Conservation (phyloP, 2,329 filamentous ascomycete species). For the Thermothelomyces thermophilus region DNA sequence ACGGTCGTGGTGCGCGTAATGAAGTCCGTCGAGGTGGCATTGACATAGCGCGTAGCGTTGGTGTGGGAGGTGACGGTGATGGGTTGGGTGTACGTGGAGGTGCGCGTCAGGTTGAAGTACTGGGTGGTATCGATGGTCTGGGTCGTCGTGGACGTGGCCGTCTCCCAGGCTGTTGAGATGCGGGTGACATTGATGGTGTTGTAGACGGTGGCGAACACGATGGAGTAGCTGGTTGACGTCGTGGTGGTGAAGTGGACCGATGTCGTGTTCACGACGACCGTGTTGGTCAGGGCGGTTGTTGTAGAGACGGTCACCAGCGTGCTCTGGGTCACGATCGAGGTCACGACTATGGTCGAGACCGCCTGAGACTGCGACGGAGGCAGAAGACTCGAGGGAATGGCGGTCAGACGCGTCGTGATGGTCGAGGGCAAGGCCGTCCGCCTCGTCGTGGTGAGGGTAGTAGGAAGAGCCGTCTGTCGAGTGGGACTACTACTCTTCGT, state of each 20-base stretch:
- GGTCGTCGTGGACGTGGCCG: conserved; percentile 9
- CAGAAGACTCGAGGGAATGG: too few relatives aligned
- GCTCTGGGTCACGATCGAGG: conserved; percentile 5
- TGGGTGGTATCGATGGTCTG: conserved; percentile 9
- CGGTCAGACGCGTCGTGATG: too few relatives aligned
- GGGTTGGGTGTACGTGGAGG: conserved; percentile 9
- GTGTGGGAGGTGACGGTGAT: conserved; percentile 4
- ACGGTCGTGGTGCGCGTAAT: not conserved
- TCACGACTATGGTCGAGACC: conserved; percentile 10
- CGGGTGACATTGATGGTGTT: conserved; percentile 18
- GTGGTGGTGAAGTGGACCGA: conserved; percentile 10
- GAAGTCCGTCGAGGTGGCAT: conserved; percentile 5
- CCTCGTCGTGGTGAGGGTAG: not conserved
- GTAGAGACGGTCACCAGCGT: conserved; percentile 6
- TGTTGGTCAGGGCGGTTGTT: conserved; percentile 12
- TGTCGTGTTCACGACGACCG: conserved; percentile 9
- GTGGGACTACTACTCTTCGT: not conserved
- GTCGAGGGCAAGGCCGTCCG: not conserved
- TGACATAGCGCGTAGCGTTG: conserved; percentile 3
- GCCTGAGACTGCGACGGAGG: too few relatives aligned
- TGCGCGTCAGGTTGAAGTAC: conserved; percentile 13
- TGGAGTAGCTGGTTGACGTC: conserved; percentile 15
- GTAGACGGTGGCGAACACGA: conserved; percentile 19
- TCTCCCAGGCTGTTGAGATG: conserved; percentile 15
- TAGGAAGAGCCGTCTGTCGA: not conserved